Evolutionary conservation across 768 basidiomycete genomes (phyloP), one percentile per base, ranked within the genome.

Genomic region (Coprinopsis cinerea): DNA sequence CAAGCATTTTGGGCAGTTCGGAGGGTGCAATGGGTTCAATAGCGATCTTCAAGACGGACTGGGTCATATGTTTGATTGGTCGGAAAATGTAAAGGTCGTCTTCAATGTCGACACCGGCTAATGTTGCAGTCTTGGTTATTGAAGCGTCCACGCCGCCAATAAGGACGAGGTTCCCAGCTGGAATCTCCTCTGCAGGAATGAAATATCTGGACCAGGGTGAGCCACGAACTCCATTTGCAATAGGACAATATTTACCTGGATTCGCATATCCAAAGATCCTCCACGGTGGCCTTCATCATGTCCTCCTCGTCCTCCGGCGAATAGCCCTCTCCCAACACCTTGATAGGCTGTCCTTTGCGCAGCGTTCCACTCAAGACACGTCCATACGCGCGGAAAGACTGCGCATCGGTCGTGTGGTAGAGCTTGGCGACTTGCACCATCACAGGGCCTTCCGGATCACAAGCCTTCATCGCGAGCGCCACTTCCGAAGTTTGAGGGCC

Each of bases 291-390:
- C 53, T 82, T 83, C 64, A 88, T 79, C 92, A 97, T 95, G 61
- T 99, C 96, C 68, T 99, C 96, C 69, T 98, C 95, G 56, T 99
- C 96, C 60, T 97, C 95, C n/a, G 91, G 89, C 13, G 93, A 95
- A 65, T 94, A 99, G 0, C 92, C 92, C 64, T 98, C 96, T 49
- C 96, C 96, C 5, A 99, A 74, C n/a, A 98, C 94, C 70, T 96
- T 97, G 55, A 99, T 75, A 27, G 83, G 74, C 75, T 81, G 77
- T 11, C 92, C 92, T 57, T 86, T 87, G 58, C 76, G 74, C 20
- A 97, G 67, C 0, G 94, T 96, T 17, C 96, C 96, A 57, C 91
- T 92, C 65, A 97, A 74, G 15, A 99, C 83, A 53, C 96, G 82
- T 30, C 95, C 96, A 61, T 94, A 97, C 5, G 96, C 92, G 47